Evolutionary conservation across 2,329 filamentous ascomycete genomes (phyloP), one percentile per base, ranked within the genome.

Genomic region (Diplodia mutila): DNA sequence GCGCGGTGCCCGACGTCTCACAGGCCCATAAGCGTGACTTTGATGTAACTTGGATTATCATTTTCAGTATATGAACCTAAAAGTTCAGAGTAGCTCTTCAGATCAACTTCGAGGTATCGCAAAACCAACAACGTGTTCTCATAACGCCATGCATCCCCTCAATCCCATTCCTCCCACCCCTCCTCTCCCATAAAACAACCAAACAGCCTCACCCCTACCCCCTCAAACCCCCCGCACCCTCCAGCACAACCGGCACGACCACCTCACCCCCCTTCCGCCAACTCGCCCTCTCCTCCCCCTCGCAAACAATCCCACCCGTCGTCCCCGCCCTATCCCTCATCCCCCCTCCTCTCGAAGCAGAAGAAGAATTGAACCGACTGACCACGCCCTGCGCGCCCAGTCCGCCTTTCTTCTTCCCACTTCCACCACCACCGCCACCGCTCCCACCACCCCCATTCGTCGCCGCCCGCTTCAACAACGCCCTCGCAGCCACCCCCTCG

Each of bases 231-330:
- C 21, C 18, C 39, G 12, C 53, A 29, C 59, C n/a, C 59, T 61
- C 59, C 59, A 61, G 9, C 27, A 61, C 23, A 46, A 61, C 42
- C 59, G 59, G 42, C 59, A 61, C 59, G 3, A 51, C 29, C 25
- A 48, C 23, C 55, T 34, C 16, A 9, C 27, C 42, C 18, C 18
- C 21, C 25, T 23, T 39, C 39, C n/a, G 12, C 55, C 21, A 16
- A 25, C 29, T 48, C 25, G 8, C 39, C 25, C 55, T 48, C 55
- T 53, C 51, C 52, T 14, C 29, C 27, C 27, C 42, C 18, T 51
- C 27, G 4, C 54, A n/a, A 34, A n/a, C 18, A 3, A 46, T 46
- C 39, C 39, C 39, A 0, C 39, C 39, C 39, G 18, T 46, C 39
- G 39, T 46, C 39, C 39, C 39, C 39, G 39, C 39, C 18, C 39